Evolutionary conservation across 441 rosid species (phyloP).

Genomic region (Lagerstroemia fauriei): DNA sequence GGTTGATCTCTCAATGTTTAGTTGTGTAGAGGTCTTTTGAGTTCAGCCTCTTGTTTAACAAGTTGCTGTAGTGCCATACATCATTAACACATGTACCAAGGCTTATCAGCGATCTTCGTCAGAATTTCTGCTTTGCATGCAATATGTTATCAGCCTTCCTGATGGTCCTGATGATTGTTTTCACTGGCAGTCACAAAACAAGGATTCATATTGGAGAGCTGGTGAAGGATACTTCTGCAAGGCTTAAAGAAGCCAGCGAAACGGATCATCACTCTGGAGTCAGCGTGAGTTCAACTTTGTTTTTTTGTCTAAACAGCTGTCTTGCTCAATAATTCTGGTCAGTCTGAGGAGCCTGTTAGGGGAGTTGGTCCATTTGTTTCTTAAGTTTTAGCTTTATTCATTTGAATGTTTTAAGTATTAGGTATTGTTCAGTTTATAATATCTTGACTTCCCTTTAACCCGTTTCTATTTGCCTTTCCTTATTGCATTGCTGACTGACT

Average conservation of each 20-base stretch:
- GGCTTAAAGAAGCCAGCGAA: constrained; percentile 73
- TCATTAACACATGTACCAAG: neutral
- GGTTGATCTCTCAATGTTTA: neutral
- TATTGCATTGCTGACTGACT: neutral
- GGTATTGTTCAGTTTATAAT: neutral
- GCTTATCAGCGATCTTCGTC: neutral
- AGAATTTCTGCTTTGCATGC: neutral
- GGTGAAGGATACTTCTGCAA: constrained; percentile 73
- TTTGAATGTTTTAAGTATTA: neutral
- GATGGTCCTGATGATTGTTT: neutral
- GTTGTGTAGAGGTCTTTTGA: neutral
- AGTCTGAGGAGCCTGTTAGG: neutral
- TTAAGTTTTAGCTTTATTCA: neutral
- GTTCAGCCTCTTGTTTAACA: neutral
- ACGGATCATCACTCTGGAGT: constrained; percentile 52
- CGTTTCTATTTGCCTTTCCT: neutral
- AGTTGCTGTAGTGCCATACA: neutral
- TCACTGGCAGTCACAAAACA: constrained; percentile 57
- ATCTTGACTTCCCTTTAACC: neutral
- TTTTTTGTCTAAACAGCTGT: neutral
- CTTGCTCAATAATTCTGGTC: neutral
- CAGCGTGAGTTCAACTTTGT: constrained; percentile 45
- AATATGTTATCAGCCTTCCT: neutral
- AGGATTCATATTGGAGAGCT: constrained; percentile 64
- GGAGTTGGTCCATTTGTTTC: neutral